Percentiles rank a stretch among this genome's conserved stretches.
Conservation (phyloP, 345 rosid genomes). For the Melaleuca quinquenervia region DNA sequence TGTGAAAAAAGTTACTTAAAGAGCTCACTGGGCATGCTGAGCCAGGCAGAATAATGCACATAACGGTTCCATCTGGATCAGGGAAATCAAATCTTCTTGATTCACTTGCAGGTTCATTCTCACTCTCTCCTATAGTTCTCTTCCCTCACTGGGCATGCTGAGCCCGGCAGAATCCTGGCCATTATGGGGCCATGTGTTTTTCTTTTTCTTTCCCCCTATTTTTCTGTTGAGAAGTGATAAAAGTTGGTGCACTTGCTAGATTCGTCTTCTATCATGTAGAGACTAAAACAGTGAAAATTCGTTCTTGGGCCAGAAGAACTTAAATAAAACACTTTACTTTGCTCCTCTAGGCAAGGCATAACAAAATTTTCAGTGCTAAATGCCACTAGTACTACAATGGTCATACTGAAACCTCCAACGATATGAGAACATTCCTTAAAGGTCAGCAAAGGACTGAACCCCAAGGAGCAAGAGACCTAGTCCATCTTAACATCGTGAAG, state of each 20-base stretch:
- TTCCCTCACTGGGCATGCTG: constrained; percentile 50
- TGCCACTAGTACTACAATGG: neutral
- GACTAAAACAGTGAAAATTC: neutral
- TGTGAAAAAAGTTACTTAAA: constrained; percentile 54
- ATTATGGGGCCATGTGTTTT: constrained; percentile 6
- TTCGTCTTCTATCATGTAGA: neutral
- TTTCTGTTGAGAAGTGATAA: neutral
- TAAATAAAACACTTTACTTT: neutral
- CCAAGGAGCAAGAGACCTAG: neutral
- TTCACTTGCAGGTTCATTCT: constrained; percentile 63
- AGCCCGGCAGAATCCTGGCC: constrained; percentile 82
- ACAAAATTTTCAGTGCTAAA: neutral
- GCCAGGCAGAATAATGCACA: constrained; percentile 91
- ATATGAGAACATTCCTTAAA: neutral
- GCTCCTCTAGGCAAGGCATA: neutral
- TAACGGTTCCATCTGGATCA: constrained; percentile 95
- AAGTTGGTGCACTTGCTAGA: neutral
- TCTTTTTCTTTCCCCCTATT: neutral
- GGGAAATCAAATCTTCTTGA: constrained; percentile 94
- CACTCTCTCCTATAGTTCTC: neutral
- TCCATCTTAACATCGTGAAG: neutral
- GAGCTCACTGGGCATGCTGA: constrained; percentile 79
- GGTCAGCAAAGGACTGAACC: neutral
- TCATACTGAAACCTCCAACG: neutral
- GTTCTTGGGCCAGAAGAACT: neutral